phyloP scores from a whole-genome alignment of 305 asterid species.

The Fraxinus platypoda region DNA sequence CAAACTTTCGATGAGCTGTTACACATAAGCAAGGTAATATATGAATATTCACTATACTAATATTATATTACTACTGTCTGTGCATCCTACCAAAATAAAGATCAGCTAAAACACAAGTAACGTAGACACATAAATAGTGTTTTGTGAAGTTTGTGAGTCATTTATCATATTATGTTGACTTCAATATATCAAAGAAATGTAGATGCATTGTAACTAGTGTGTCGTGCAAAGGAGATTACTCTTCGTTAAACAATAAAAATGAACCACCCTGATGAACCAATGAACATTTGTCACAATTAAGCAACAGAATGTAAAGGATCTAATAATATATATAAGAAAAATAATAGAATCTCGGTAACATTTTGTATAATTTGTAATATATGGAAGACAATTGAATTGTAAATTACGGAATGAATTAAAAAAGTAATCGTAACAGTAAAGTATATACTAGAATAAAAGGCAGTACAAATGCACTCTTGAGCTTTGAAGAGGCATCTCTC shows the following conservation, averaged over 20 bases:
- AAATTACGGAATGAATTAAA: neutral
- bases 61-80: neutral
- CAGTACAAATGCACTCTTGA: neutral
- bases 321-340: neutral
- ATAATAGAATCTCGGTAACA: neutral
- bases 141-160: neutral
- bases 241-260: neutral
- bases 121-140: neutral
- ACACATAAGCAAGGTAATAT: neutral
- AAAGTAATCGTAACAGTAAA: neutral
- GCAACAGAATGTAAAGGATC: neutral
- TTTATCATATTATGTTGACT: neutral
- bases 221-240: neutral
- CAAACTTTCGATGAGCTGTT: constrained; percentile 42
- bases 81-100: neutral
- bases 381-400: neutral
- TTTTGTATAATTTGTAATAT: neutral
- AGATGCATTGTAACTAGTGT: neutral
- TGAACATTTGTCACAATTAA: neutral
- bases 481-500: neutral
- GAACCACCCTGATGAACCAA: neutral
- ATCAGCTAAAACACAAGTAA: neutral
- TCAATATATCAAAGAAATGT: neutral
- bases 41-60: neutral
- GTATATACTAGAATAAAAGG: neutral